Conservation (phyloP, 495 filamentous ascomycete genomes). For the Penicilliopsis zonata region DNA sequence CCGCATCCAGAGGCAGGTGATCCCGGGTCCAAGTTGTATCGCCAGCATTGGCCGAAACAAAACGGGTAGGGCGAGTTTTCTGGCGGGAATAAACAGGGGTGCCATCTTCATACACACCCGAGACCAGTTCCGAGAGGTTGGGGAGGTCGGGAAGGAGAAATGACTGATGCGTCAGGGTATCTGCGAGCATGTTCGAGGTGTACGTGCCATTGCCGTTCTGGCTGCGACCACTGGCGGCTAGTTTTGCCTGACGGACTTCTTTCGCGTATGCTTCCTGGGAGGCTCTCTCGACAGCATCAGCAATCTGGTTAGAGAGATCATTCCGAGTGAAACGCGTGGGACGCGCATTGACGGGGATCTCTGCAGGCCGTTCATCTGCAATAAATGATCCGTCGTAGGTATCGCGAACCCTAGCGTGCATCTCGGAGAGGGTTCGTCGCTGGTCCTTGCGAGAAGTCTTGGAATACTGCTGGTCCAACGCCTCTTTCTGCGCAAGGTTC, state of each 20-base stretch:
- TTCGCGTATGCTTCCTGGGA: slow-evolving; percentile 28
- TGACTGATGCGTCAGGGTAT: slow-evolving; percentile 40
- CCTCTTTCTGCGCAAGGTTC: slow-evolving; percentile 35
- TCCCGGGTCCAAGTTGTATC: slow-evolving; percentile 28
- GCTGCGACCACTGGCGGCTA: slow-evolving; percentile 7
- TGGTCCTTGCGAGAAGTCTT: slow-evolving; percentile 22
- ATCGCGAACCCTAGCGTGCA: slow-evolving; percentile 43
- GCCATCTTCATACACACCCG: slow-evolving; percentile 53
- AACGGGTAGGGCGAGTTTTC: slow-evolving; percentile 41
- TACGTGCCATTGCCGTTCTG: slow-evolving; percentile 6
- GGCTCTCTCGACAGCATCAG: slow-evolving; percentile 31
- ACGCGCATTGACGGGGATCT: slow-evolving; percentile 30
- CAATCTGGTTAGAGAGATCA: slow-evolving; percentile 34
- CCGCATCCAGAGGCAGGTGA: slow-evolving; percentile 43
- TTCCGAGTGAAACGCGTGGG: slow-evolving; percentile 43
- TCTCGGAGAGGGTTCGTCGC: slow-evolving; percentile 35
- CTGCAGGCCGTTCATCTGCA: slow-evolving; percentile 39
- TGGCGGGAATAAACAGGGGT: slow-evolving; percentile 49
- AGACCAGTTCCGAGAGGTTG: slow-evolving; percentile 61
- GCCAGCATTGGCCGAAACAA: slow-evolving; percentile 34
- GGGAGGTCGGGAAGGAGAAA: slow-evolving; percentile 57
- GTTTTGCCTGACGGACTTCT: slow-evolving; percentile 21
- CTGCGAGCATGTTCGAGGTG: slow-evolving; percentile 15
- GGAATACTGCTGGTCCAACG: slow-evolving; percentile 23
- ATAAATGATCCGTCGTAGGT: slow-evolving; percentile 43